Conservation (phyloP, 2,329 filamentous ascomycete species). For the Hypoxylon sp. region DNA sequence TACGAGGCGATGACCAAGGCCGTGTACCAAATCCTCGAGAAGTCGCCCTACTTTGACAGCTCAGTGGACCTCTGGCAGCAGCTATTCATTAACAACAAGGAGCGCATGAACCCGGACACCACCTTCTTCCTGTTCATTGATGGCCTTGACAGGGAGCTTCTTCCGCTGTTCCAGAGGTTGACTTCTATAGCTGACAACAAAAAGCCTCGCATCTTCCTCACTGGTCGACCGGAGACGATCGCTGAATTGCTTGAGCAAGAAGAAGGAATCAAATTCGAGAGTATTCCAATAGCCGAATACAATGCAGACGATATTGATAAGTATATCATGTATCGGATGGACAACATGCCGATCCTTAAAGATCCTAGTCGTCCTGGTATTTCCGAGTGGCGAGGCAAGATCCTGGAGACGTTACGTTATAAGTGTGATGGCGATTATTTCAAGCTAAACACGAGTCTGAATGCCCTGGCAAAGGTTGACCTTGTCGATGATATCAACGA, state of each 20-base stretch:
- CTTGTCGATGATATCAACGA: slow-evolving; percentile 54
- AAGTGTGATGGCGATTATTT: slow-evolving; percentile 52
- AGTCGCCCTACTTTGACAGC: slow-evolving; percentile 45
- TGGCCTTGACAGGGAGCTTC: slow-evolving; percentile 43
- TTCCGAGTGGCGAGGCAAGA: slow-evolving; percentile 52
- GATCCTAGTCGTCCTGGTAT: slow-evolving; percentile 48
- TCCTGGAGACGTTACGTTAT: slow-evolving; percentile 47
- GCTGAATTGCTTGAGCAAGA: slow-evolving; percentile 34
- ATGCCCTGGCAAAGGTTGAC: slow-evolving; percentile 53
- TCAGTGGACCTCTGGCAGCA: slow-evolving; percentile 52
- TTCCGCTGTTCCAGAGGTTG: slow-evolving; percentile 48
- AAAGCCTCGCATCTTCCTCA: slow-evolving; percentile 50
- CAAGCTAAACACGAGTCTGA: slow-evolving; percentile 51
- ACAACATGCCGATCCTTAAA: slow-evolving; percentile 51
- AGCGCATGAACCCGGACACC: slow-evolving; percentile 49
- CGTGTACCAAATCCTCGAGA: slow-evolving; percentile 49
- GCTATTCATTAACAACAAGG: slow-evolving; percentile 52
- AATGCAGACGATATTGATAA: slow-evolving; percentile 51
- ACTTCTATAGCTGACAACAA: slow-evolving; percentile 36
- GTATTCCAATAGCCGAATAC: slow-evolving; percentile 46
- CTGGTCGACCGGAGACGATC: slow-evolving; percentile 43
- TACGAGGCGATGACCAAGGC: slow-evolving; percentile 54
- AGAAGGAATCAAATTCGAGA: slow-evolving; percentile 35
- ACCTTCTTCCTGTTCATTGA: slow-evolving; percentile 54
- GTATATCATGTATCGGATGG: slow-evolving; percentile 51